Evolutionary conservation across 768 basidiomycete species (phyloP), one percentile per base, ranked within the genome.

Genomic region (Mycena vitilis): DNA sequence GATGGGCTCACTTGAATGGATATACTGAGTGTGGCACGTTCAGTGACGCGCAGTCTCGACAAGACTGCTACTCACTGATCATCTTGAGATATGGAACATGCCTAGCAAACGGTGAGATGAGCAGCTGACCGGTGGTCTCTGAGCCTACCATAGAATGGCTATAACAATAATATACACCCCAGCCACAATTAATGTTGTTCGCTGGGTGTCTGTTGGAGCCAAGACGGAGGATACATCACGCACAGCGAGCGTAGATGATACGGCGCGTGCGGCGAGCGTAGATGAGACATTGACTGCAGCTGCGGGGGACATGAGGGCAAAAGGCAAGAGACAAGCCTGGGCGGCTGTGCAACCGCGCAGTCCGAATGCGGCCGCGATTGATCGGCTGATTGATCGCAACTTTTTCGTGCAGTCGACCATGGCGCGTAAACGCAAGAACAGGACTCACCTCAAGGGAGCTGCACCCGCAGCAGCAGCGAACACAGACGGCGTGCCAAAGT

Each of bases 1-100:
- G 22, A 54, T n/a, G 69, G n/a, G 62, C 89, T 80, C 80, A 94
- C 94, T 95, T 95, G 87, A 95, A 95, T 6, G 94, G 95, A 78
- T 95, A 95, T 75, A 95, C 94, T 95, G 45, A 44, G 40, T 37
- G 37, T 5, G 40, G 62, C 20, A 44, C 40, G 30, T 74, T 49
- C 25, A 58, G n/a, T 57, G 49, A 67, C 59, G n/a, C 40, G 47
- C 30, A 22, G 8, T 34, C 10, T 55, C 12, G 7, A 8, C 58
- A 10, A 16, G 34, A 30, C 30, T 30, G 30, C 10, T 15, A 86
- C 92, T 85, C 73, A 94, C 94, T 89, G 71, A 95, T 89, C 70
- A 83, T 80, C 62, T 88, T 91, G 69, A 95, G 78, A 73, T 87
- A 82, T 12, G 93, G 93, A 53, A 94, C 84, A 85, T 94, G 93